Evolutionary conservation across 306 rosid genomes (phyloP).

Genomic region (Alnus glutinosa): DNA sequence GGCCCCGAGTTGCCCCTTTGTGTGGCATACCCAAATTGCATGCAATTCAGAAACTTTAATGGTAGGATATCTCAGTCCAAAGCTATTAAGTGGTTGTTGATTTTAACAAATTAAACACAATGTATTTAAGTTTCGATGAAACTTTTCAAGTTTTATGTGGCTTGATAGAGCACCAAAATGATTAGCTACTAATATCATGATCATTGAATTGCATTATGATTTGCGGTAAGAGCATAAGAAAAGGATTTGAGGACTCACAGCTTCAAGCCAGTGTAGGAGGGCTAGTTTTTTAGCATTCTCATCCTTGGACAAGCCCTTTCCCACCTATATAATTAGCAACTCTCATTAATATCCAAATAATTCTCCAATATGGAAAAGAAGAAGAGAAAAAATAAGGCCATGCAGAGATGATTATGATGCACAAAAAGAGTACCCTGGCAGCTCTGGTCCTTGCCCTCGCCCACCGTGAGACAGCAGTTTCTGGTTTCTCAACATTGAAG

Average conservation of each 20-base stretch:
- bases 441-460: slow-evolving; percentile 92
- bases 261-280: slow-evolving; percentile 97
- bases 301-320: slow-evolving; percentile 96
- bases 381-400: background rate
- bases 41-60: too few relatives aligned
- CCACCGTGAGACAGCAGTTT: slow-evolving; percentile 83
- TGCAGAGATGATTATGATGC: background rate
- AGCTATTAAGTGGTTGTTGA: too few relatives aligned
- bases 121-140: too few relatives aligned
- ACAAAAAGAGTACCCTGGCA: slow-evolving; percentile 58
- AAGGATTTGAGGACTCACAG: slow-evolving; percentile 45
- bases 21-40: too few relatives aligned
- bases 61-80: too few relatives aligned
- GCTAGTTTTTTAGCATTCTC: slow-evolving; percentile 94
- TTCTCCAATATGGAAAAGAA: slow-evolving; percentile 4
- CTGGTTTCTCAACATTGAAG: slow-evolving; percentile 67
- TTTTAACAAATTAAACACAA: too few relatives aligned
- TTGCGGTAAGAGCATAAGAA: background rate
- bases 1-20: too few relatives aligned
- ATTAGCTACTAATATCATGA: background rate
- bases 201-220: background rate
- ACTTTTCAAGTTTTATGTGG: too few relatives aligned
- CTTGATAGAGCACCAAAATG: background rate
- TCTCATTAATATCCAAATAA: background rate
- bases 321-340: slow-evolving; percentile 48